Base-by-base conservation (phyloP, 495 filamentous ascomycete species). In the Aspergillus kassunensis region DNA sequence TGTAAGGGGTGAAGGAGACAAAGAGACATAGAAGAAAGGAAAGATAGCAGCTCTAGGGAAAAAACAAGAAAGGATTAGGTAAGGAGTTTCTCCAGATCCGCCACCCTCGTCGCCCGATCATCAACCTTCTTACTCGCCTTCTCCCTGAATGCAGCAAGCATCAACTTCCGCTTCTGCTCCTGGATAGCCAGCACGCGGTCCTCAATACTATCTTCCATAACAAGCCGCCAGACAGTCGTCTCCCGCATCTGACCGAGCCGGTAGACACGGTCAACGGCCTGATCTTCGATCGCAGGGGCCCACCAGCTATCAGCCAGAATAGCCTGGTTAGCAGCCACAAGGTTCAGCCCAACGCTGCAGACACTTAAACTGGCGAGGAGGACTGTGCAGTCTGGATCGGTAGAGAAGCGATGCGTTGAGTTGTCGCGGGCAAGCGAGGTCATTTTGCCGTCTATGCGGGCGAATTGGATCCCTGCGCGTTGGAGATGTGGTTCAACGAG, bases 231-330 rank as follows among this genome's bases (percentile, higher is more conserved):
- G 5, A 96, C 87, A 1, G 82, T 89, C 0, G 84, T 87, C 54
- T 84, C 80, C 25, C 85, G 75, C 48, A 76, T 91, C 69, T 97
- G 91, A 2, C 91, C 91, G 0, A 96, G 78, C 4, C 91, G 77
- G 55, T 96, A 89, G 15, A 96, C 91, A 1, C 91, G 84, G 62
- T 97, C 91, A 2, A 96, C 80, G 21, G 91, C 91, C 60, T 97
- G 91, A 59, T 95, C 90, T 66, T 97, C 91, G 52, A 96, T 91
- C 0, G 90, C 91, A 0, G 90, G 89, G 3, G 90, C 90, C 90
- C 91, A 96, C 91, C 90, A 96, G 37, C 80, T 85, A 62, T 97
- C 91, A 0, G 82, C 78, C 7, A 96, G 74, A 13, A 96, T 83
- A 40, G 93, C 90, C 20, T 91, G 91, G 49, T 91, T 91, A 1